A percentile compares a stretch with the other conserved stretches of the same genome.
These are phyloP conservation scores for Oryza brachyantha DNA, from an alignment of 176 grass and related monocot genomes.

Conservation along the genomic window DNA sequence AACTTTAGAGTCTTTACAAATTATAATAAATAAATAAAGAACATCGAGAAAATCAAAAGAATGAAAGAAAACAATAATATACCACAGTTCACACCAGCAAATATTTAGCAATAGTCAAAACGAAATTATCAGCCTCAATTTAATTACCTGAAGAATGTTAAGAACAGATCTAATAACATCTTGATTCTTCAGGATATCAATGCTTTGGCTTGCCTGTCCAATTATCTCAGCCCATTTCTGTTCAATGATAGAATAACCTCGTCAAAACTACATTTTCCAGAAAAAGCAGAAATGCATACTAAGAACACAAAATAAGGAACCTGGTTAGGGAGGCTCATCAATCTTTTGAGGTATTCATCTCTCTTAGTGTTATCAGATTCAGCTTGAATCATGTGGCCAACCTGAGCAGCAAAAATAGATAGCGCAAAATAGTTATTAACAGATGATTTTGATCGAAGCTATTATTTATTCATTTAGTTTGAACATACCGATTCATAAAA, in stretches of 20 bases:
- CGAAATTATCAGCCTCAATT: neutral
- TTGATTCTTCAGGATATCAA: constrained; percentile 96
- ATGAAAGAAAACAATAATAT: neutral
- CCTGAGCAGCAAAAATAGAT: constrained; percentile 44
- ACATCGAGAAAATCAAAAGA: neutral
- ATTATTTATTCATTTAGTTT: neutral
- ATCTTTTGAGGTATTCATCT: constrained; percentile 96
- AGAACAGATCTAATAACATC: constrained; percentile 98
- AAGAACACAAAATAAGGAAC: constrained; percentile 38
- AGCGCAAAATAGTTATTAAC: constrained; percentile 17
- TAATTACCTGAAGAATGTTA: constrained; percentile 95
- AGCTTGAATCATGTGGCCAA: constrained; percentile 99
- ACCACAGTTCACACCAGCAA: neutral
- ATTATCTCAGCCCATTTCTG: constrained; percentile 99
- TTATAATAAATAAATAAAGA: neutral
- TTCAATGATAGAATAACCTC: constrained; percentile 24
- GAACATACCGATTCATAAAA: constrained; percentile 98
- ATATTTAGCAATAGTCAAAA: constrained; percentile 4
- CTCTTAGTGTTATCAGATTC: constrained; percentile 89
- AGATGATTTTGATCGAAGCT: neutral
- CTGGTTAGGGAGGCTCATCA: constrained; percentile 99
- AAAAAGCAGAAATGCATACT: neutral
- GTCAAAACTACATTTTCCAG: constrained; percentile 23
- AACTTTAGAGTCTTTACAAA: neutral
- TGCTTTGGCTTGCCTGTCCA: constrained; percentile 90